Conservation (phyloP, 495 filamentous ascomycete species). For the Tricharina praecox region DNA sequence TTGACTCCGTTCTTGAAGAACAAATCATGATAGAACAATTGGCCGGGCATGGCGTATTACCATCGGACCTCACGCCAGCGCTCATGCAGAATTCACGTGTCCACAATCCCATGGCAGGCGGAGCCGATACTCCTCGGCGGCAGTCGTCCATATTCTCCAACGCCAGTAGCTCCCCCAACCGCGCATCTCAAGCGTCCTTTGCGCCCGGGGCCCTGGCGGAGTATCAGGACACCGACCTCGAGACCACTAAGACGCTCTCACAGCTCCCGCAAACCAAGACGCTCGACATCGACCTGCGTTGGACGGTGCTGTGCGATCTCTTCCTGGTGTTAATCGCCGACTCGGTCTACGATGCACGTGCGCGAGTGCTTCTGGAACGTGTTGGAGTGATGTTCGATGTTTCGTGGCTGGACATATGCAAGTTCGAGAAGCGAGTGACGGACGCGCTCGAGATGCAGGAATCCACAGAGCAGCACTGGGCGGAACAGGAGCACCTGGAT, state of each 20-base stretch:
- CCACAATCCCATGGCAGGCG: constrained; percentile 65
- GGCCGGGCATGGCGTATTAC: constrained; percentile 73
- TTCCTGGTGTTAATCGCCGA: constrained; percentile 93
- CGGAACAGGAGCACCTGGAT: constrained; percentile 89
- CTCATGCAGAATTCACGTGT: constrained; percentile 90
- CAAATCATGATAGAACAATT: constrained; percentile 99
- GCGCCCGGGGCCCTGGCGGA: background rate
- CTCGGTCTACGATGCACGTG: constrained; percentile 80
- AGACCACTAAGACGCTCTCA: constrained; percentile 49
- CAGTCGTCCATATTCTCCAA: constrained; percentile 6
- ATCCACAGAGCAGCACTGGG: constrained; percentile 88
- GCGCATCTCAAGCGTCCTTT: constrained; percentile 5
- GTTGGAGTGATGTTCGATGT: constrained; percentile 66
- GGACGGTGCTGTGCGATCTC: constrained; percentile 93
- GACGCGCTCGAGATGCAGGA: constrained; percentile 95
- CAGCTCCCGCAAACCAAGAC: constrained; percentile 63
- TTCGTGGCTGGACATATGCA: constrained; percentile 81
- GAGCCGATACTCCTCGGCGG: background rate
- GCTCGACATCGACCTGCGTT: constrained; percentile 89
- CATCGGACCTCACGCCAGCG: constrained; percentile 61
- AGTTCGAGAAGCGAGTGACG: constrained; percentile 93
- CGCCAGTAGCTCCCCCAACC: constrained; percentile 6
- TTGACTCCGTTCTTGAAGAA: constrained; percentile 37
- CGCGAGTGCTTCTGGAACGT: constrained; percentile 65
- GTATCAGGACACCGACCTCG: constrained; percentile 5